A percentile compares a stretch with the other conserved stretches of the same genome.
These are phyloP conservation scores for Gigaspora rosea DNA, from an alignment of 192 early-diverging fungal species.

Conservation along the genomic window DNA sequence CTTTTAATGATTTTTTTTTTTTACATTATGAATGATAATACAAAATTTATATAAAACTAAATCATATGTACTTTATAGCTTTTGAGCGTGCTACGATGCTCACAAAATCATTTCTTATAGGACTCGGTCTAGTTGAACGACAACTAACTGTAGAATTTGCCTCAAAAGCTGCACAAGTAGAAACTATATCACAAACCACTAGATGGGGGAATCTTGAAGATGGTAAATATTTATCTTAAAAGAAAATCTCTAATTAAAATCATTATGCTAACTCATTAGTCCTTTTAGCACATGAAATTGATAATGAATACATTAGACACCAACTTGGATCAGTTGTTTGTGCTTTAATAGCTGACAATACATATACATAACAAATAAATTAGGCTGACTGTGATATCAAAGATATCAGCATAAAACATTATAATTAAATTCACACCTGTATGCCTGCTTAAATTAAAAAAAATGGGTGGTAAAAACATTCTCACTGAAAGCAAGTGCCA, in stretches of 20 bases:
- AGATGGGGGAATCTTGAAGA: conserved; percentile 75
- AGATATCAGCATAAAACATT: no score
- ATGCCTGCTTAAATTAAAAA: no score
- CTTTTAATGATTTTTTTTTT: conserved; percentile 8
- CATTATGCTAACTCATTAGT: background rate
- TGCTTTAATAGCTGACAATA: background rate
- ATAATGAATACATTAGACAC: background rate
- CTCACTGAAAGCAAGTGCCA: no score
- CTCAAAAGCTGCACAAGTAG: conserved; percentile 76
- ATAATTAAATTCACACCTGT: no score
- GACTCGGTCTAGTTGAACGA: conserved; percentile 81
- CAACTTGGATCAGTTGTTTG: conserved; percentile 8
- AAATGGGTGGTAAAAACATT: no score
- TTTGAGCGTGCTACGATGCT: conserved; percentile 86
- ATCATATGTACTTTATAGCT: conserved; percentile 45
- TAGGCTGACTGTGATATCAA: no score
- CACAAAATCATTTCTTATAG: conserved; percentile 90
- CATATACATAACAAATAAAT: no score
- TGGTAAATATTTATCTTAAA: conserved; percentile 30
- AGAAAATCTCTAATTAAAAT: background rate
- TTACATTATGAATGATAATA: background rate
- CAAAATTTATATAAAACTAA: background rate
- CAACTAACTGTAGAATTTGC: conserved; percentile 74
- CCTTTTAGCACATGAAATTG: background rate
- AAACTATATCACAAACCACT: conserved; percentile 84